Base-by-base conservation (phyloP, 1,284 basidiomycete genomes). In the Ustilago lituana region DNA sequence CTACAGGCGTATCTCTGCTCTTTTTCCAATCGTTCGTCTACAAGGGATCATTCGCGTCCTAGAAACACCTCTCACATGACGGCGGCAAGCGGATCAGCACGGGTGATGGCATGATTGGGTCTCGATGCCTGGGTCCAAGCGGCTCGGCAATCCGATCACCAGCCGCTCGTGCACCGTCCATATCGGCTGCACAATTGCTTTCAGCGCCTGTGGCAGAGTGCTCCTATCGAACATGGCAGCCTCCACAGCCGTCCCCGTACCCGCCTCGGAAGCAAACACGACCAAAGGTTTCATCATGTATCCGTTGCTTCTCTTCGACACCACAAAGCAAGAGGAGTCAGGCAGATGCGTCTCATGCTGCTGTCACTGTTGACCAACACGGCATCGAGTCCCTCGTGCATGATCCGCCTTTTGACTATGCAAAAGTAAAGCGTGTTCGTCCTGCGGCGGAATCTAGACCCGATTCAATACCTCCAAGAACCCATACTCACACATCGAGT, bases 21-120 rank as follows among this genome's bases (percentile, higher is more conserved):
- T n/a, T n/a, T n/a, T n/a, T n/a, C n/a, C n/a, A n/a, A n/a, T n/a
- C n/a, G n/a, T n/a, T n/a, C n/a, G n/a, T n/a, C n/a, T n/a, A n/a
- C n/a, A n/a, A n/a, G n/a, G n/a, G n/a, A n/a, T n/a, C n/a, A n/a
- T n/a, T n/a, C n/a, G n/a, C 17, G 8, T 22, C 17, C 36, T 22
- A 22, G 4, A 27, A 6, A 36, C 23, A 26, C 15, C 24, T 22
- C 27, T 41, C 54, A 48, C 45, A 66, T 60, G 63, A 33, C 38
- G 48, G 45, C 48, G 38, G 5, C 17, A 31, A 48, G 33, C 49
- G 37, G 33, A 12, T 5, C 20, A 29, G 24, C 47, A 39, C 47
- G 39, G 49, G 63, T 60, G 56, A 53, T 68, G 65, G 59, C 45
- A 68, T 68, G 65, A 68, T 58, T 40, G 65, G 57, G 40, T 37